Evolutionary conservation across 768 basidiomycete genomes (phyloP).

Genomic region (Tulasnella sp.): DNA sequence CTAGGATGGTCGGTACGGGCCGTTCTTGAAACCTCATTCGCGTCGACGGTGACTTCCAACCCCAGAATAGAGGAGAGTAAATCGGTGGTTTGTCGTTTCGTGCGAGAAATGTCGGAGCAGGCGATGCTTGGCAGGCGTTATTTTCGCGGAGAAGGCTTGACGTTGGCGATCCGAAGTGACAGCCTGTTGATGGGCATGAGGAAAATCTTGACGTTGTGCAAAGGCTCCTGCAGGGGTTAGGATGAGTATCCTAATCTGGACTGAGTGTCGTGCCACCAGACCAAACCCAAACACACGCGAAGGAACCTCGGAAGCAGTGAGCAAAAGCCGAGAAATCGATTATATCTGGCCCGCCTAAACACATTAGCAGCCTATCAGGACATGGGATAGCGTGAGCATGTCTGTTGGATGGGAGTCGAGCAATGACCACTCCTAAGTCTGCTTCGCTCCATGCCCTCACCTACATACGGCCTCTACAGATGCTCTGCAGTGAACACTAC

Average conservation of each 20-base stretch:
- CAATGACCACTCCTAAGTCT: not conserved
- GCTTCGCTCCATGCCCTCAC: not conserved
- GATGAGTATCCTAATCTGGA: not conserved
- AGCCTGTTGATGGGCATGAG: not conserved
- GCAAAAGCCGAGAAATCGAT: not conserved
- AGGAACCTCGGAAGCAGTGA: not conserved
- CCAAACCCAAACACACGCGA: not conserved
- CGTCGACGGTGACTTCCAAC: not conserved
- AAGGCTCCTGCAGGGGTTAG: not conserved
- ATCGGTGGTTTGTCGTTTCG: not conserved
- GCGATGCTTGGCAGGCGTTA: not conserved
- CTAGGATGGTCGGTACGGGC: not conserved
- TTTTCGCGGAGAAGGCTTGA: not conserved
- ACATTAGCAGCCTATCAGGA: not conserved
- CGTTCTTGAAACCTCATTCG: not conserved
- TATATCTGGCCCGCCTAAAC: not conserved
- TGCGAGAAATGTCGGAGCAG: not conserved
- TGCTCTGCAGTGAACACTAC: not conserved
- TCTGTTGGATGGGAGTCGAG: not conserved
- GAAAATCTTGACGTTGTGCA: not conserved
- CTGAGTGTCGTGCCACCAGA: not conserved
- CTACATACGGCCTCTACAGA: not conserved
- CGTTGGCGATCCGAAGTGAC: not conserved
- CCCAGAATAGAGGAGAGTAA: not conserved
- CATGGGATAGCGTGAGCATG: not conserved